Percentiles rank a stretch among this genome's conserved stretches.
Evolutionary conservation across 2,329 filamentous ascomycete genomes (phyloP).

Genomic region (Trichophyton verrucosum): DNA sequence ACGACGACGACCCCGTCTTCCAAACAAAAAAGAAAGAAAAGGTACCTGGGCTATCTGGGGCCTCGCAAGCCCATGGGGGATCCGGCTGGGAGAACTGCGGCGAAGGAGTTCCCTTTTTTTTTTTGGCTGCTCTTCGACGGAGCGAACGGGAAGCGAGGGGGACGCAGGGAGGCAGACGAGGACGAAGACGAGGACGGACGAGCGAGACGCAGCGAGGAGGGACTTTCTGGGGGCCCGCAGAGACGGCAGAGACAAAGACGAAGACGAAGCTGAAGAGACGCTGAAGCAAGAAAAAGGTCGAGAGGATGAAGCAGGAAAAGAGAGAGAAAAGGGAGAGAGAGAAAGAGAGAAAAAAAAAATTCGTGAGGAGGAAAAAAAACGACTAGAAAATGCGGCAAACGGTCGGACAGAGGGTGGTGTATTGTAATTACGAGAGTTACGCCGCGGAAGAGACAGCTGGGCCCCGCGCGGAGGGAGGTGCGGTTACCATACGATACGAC

Average conservation of each 20-base stretch:
- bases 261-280: too few species aligned
- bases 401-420: background rate
- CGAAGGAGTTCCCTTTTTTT: conserved; percentile 4
- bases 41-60: background rate
- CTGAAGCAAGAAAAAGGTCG: too few species aligned
- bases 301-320: too few species aligned
- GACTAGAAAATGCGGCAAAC: conserved; percentile 5
- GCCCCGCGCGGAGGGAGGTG: background rate
- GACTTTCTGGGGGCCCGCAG: too few species aligned
- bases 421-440: background rate
- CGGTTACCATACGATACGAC: background rate
- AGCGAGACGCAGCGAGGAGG: too few species aligned
- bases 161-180: conserved; percentile 14
- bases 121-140: conserved; percentile 5
- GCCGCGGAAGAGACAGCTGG: background rate
- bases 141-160: conserved; percentile 17
- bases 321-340: too few species aligned
- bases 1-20: background rate
- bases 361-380: conserved; percentile 10
- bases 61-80: background rate
- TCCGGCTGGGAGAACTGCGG: background rate
- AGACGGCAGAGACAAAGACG: too few species aligned
- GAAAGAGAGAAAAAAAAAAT: conserved; percentile 12
- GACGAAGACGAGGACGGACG: too few species aligned
- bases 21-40: conserved; percentile 5